phyloP scores from a whole-genome alignment of 495 filamentous ascomycete genomes.

The Penicillium steckii region DNA sequence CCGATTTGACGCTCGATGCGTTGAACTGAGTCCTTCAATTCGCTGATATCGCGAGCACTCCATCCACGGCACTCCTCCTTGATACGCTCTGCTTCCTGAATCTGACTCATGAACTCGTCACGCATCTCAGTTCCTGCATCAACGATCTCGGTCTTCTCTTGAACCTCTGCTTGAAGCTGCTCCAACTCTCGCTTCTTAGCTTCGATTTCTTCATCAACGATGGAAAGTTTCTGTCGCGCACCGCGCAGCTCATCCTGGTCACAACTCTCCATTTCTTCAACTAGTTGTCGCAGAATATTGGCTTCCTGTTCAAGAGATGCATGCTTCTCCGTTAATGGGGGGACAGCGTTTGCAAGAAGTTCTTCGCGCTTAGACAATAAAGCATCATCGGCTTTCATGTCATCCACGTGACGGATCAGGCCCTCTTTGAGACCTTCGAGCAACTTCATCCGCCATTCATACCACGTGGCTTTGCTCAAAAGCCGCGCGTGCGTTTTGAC shows the following conservation, averaged over 20 bases:
- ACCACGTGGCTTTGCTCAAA: constrained; percentile 93
- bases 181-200: constrained; percentile 64
- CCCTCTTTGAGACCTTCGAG: constrained; percentile 80
- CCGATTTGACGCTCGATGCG: constrained; percentile 67
- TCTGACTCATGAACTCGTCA: constrained; percentile 66
- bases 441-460: constrained; percentile 93
- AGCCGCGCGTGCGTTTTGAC: constrained; percentile 89
- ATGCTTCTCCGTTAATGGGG: constrained; percentile 56
- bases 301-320: constrained; percentile 62
- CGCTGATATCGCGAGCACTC: constrained; percentile 73
- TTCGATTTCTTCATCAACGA: constrained; percentile 64
- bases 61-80: constrained; percentile 87
- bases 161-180: constrained; percentile 60
- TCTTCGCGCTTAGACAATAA: constrained; percentile 65
- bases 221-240: constrained; percentile 61
- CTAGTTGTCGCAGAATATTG: constrained; percentile 62
- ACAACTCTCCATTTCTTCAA: constrained; percentile 73
- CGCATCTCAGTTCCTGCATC: constrained; percentile 61
- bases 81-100: constrained; percentile 78
- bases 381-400: constrained; percentile 73
- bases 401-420: constrained; percentile 68
- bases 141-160: constrained; percentile 61
- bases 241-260: constrained; percentile 74
- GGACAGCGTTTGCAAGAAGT: constrained; percentile 62
- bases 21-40: constrained; percentile 68